Conservation (phyloP, 2,329 filamentous ascomycete species). For the Phialophora macrospora region DNA sequence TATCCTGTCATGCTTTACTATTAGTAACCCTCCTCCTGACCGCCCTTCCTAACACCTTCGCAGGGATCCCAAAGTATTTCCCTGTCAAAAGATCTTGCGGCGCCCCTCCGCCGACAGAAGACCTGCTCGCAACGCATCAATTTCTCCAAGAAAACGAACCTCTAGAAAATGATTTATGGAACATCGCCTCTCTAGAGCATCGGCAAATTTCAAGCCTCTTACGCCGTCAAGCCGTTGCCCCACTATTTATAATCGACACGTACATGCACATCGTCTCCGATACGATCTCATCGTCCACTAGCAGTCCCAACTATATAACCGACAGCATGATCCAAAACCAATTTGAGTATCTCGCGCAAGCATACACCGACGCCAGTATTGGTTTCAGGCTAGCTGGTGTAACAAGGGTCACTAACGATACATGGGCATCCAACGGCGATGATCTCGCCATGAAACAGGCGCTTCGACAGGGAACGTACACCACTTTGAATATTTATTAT, state of each 20-base stretch:
- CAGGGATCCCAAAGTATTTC: constrained; percentile 26
- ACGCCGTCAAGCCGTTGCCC: constrained; percentile 21
- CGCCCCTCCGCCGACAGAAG: constrained; percentile 23
- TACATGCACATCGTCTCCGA: constrained; percentile 53
- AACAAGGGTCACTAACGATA: constrained; percentile 58
- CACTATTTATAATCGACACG: constrained; percentile 40
- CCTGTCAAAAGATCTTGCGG: constrained; percentile 29
- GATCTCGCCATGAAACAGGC: constrained; percentile 59
- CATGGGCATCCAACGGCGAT: constrained; percentile 58
- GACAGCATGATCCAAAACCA: constrained; percentile 29
- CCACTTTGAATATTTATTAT: constrained; percentile 64
- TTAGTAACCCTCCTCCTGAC: constrained; percentile 12
- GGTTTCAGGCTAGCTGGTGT: constrained; percentile 56
- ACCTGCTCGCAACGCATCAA: constrained; percentile 30
- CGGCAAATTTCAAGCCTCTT: constrained; percentile 10
- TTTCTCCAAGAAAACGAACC: constrained; percentile 31
- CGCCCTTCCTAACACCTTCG: constrained; percentile 11
- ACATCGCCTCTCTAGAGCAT: constrained; percentile 20
- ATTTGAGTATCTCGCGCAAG: constrained; percentile 49
- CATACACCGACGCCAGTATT: constrained; percentile 54
- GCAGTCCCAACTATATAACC: constrained; percentile 31
- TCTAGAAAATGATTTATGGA: constrained; percentile 34
- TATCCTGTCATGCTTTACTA: neutral
- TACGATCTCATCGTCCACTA: constrained; percentile 28
- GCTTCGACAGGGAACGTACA: constrained; percentile 60